Evolutionary conservation across 2,329 filamentous ascomycete species (phyloP).

Genomic region (Scortechinia acanthostroma): DNA sequence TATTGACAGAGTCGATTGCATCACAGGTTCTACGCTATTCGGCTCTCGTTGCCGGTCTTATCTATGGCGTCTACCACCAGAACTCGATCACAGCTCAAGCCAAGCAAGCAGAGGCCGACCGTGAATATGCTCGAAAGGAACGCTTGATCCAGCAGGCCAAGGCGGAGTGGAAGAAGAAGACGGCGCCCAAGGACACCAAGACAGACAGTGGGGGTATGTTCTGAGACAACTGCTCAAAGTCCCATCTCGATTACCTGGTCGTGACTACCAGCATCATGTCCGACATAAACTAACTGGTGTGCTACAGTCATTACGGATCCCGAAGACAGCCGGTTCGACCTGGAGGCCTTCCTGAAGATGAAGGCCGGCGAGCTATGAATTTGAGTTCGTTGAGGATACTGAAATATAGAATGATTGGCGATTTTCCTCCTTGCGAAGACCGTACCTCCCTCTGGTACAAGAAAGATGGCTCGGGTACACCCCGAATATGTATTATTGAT

Average conservation of each 20-base stretch:
- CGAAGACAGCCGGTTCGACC: conserved; percentile 82
- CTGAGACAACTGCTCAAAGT: too few species aligned
- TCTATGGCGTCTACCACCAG: conserved; percentile 96
- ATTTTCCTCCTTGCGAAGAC: not conserved
- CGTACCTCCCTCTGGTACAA: not conserved
- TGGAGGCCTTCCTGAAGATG: conserved; percentile 74
- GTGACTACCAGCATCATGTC: too few species aligned
- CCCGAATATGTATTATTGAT: not conserved
- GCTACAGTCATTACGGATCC: conserved; percentile 65
- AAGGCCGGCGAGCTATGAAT: conserved; percentile 34
- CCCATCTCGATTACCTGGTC: not conserved
- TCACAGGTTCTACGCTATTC: conserved; percentile 90
- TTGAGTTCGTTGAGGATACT: not conserved
- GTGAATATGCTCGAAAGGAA: conserved; percentile 85
- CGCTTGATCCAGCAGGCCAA: conserved; percentile 88
- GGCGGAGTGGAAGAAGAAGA: conserved; percentile 73
- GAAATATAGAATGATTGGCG: not conserved
- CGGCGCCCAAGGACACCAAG: conserved; percentile 9
- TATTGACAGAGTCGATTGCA: conserved; percentile 12
- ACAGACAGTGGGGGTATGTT: conserved; percentile 10
- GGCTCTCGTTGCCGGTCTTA: conserved; percentile 80
- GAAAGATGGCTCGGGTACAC: not conserved
- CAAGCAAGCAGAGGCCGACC: conserved; percentile 64
- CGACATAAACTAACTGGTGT: not conserved
- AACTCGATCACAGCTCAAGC: conserved; percentile 67